A percentile compares a stretch with the other conserved stretches of the same genome.
phyloP scores from a whole-genome alignment of 2,329 filamentous ascomycete genomes.

The Ophiocordyceps australis region DNA sequence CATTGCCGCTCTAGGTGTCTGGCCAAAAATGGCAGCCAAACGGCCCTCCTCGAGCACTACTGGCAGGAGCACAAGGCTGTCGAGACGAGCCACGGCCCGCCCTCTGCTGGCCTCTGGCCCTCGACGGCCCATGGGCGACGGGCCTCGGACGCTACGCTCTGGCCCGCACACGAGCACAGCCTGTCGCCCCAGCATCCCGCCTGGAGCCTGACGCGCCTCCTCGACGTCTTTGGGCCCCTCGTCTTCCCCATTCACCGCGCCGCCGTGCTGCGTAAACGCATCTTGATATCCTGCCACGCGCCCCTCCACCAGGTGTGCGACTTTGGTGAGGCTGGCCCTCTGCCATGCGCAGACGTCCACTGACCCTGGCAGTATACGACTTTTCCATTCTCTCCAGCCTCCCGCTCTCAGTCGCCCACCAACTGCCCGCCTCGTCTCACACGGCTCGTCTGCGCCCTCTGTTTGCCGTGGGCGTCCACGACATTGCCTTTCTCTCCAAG shows the following conservation, averaged over 20 bases:
- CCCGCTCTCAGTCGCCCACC: constrained; percentile 51
- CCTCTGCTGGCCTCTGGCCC: no score
- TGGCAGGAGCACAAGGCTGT: constrained; percentile 42
- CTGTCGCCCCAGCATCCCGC: constrained; percentile 73
- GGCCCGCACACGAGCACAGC: constrained; percentile 42
- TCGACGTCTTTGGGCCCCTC: constrained; percentile 76
- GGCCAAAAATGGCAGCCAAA: constrained; percentile 45
- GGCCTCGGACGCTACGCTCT: constrained; percentile 40
- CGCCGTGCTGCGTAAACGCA: constrained; percentile 69
- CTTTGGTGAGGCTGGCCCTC: constrained; percentile 46
- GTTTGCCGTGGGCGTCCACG: constrained; percentile 88
- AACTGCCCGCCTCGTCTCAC: constrained; percentile 44
- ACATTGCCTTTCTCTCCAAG: constrained; percentile 57
- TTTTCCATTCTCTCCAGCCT: constrained; percentile 87
- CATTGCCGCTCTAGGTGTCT: no score
- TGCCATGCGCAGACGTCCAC: no score
- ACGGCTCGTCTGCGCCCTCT: constrained; percentile 57
- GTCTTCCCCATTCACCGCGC: constrained; percentile 84
- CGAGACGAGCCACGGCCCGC: constrained; percentile 7
- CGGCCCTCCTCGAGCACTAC: constrained; percentile 53
- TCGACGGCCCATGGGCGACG: constrained; percentile 38
- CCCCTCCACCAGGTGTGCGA: constrained; percentile 77
- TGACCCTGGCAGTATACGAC: constrained; percentile 55
- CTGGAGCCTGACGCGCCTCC: constrained; percentile 56
- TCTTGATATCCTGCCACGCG: constrained; percentile 70